These are phyloP conservation scores for Xylaria bambusicola DNA, from an alignment of 495 filamentous ascomycete species.

Conservation along the genomic window DNA sequence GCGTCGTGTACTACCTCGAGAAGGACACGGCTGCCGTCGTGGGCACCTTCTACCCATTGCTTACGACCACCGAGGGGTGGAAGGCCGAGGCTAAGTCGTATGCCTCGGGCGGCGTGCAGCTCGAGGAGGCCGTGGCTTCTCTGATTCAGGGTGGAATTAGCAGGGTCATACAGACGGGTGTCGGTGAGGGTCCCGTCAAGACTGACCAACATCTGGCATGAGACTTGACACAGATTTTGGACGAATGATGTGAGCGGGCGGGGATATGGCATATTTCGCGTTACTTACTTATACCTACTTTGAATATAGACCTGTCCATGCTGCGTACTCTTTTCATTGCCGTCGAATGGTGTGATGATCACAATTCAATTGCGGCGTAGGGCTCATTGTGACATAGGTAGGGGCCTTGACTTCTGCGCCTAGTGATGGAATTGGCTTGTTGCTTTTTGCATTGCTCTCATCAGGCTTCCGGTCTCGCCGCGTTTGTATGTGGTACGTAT, in stretches of 20 bases:
- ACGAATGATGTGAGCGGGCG: constrained; percentile 4
- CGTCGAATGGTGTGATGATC: too few relatives aligned
- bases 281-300: constrained; percentile 1
- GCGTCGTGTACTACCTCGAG: constrained; percentile 90
- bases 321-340: too few relatives aligned
- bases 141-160: constrained; percentile 76
- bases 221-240: constrained; percentile 1
- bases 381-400: too few relatives aligned
- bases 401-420: too few relatives aligned
- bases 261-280: constrained; percentile 3
- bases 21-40: constrained; percentile 70
- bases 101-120: constrained; percentile 45
- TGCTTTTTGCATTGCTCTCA: too few relatives aligned
- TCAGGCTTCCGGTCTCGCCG: too few relatives aligned
- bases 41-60: constrained; percentile 64
- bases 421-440: too few relatives aligned
- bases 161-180: constrained; percentile 85
- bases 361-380: too few relatives aligned
- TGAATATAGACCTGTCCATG: not conserved
- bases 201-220: constrained; percentile 69
- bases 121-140: constrained; percentile 61
- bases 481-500: too few relatives aligned
- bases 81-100: constrained; percentile 50
- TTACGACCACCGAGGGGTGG: constrained; percentile 64
- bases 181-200: constrained; percentile 85